Evolutionary conservation across 2,329 filamentous ascomycete species (phyloP).

Genomic region (Ophiostoma quercus): DNA sequence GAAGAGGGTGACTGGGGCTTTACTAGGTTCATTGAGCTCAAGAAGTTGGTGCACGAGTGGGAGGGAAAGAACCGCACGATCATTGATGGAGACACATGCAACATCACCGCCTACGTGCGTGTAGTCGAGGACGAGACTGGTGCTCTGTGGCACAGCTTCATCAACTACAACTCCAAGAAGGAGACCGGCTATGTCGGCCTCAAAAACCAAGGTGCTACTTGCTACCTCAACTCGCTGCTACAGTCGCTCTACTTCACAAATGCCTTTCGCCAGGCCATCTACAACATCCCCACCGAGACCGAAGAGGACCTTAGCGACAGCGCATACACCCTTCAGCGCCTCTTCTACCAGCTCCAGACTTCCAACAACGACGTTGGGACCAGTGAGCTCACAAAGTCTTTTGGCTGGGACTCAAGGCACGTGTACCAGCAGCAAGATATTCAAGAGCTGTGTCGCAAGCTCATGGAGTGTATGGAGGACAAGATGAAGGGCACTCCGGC

Average conservation of each 20-base stretch:
- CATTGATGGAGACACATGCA: slow-evolving; percentile 69
- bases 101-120: slow-evolving; percentile 77
- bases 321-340: slow-evolving; percentile 84
- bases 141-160: slow-evolving; percentile 85
- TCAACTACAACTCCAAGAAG: slow-evolving; percentile 97
- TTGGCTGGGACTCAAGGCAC: slow-evolving; percentile 95
- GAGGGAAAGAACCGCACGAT: slow-evolving; percentile 64
- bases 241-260: slow-evolving; percentile 86
- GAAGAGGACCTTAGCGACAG: slow-evolving; percentile 80
- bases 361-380: slow-evolving; percentile 79
- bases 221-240: slow-evolving; percentile 78
- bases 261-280: slow-evolving; percentile 92
- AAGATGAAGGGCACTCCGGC: slow-evolving; percentile 96
- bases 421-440: slow-evolving; percentile 99
- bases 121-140: slow-evolving; percentile 83
- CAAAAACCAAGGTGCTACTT: slow-evolving; percentile 93
- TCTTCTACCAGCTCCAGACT: slow-evolving; percentile 94
- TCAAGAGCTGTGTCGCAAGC: slow-evolving; percentile 88
- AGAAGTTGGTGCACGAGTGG: slow-evolving; percentile 72
- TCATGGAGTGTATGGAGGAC: slow-evolving; percentile 96
- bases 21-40: slow-evolving; percentile 87
- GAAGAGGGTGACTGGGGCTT: slow-evolving; percentile 99
- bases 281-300: slow-evolving; percentile 88
- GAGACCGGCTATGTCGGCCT: slow-evolving; percentile 95
- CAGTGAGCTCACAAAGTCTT: slow-evolving; percentile 89